Conservation (phyloP, 129 eudicot species). For the Escallonia herrerae region DNA sequence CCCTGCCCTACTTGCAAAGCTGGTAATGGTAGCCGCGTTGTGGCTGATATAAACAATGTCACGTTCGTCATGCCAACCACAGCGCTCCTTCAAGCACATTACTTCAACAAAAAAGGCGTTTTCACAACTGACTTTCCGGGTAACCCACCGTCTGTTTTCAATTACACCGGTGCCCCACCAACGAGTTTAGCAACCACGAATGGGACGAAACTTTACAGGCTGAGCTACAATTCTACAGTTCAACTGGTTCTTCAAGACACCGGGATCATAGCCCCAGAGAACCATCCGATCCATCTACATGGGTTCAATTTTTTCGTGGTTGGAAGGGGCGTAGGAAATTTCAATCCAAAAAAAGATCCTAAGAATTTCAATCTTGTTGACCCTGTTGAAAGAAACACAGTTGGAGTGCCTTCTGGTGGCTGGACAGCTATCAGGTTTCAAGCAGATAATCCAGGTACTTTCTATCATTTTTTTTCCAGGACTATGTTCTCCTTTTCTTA, state of each 20-base stretch:
- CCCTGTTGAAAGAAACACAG: constrained; percentile 83
- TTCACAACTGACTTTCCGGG: constrained; percentile 77
- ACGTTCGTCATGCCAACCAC: constrained; percentile 74
- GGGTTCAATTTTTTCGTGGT: constrained; percentile 76
- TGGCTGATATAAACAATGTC: constrained; percentile 61
- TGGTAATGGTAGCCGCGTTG: constrained; percentile 63
- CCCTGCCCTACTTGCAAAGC: constrained; percentile 66
- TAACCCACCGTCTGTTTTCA: constrained; percentile 47
- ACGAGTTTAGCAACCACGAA: constrained; percentile 36
- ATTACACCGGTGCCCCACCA: constrained; percentile 55
- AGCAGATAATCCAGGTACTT: constrained; percentile 81
- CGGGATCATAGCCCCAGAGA: constrained; percentile 54
- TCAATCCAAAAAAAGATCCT: constrained; percentile 48
- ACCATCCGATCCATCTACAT: constrained; percentile 77
- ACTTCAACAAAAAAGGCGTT: constrained; percentile 54
- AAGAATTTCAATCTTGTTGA: constrained; percentile 65
- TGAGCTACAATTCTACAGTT: constrained; percentile 59
- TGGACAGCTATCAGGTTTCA: constrained; percentile 76
- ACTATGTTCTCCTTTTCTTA: not conserved
- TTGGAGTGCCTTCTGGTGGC: constrained; percentile 85
- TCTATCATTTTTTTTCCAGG: not conserved
- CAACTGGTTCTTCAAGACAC: constrained; percentile 73
- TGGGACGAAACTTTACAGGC: constrained; percentile 59
- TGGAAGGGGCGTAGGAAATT: constrained; percentile 73
- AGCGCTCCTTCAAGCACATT: constrained; percentile 66